phyloP scores from a whole-genome alignment of 2,329 filamentous ascomycete species.

The Phoma sp. region DNA sequence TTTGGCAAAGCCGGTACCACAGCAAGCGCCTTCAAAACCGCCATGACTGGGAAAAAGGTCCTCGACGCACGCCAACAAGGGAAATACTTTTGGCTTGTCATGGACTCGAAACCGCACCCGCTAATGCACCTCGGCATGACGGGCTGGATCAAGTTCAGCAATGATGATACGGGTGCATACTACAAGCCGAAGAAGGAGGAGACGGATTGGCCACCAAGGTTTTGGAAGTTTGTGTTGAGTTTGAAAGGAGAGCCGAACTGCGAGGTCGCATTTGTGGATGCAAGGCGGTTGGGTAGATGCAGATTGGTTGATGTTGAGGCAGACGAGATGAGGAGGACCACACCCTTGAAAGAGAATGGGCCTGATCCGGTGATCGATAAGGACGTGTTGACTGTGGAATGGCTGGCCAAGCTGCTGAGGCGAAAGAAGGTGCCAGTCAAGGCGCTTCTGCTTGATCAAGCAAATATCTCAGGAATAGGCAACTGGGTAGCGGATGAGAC shows the following conservation, averaged over 20 bases:
- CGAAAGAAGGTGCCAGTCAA: constrained; percentile 88
- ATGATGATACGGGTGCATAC: constrained; percentile 81
- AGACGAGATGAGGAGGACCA: constrained; percentile 75
- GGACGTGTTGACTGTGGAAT: constrained; percentile 77
- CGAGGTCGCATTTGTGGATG: constrained; percentile 81
- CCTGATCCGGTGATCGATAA: constrained; percentile 89
- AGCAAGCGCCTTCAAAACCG: constrained; percentile 74
- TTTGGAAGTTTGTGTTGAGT: constrained; percentile 83
- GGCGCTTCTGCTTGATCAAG: constrained; percentile 85
- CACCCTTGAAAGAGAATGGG: constrained; percentile 88
- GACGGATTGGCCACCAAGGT: constrained; percentile 84
- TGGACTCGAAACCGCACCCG: constrained; percentile 79
- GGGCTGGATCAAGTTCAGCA: constrained; percentile 88
- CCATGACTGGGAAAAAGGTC: constrained; percentile 77
- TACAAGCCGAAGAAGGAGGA: constrained; percentile 66
- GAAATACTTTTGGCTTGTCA: constrained; percentile 95
- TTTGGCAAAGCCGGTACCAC: constrained; percentile 91
- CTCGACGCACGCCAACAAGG: constrained; percentile 81
- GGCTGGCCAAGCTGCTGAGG: constrained; percentile 73
- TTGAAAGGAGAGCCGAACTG: constrained; percentile 68
- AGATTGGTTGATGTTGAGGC: constrained; percentile 82
- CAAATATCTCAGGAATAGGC: constrained; percentile 87
- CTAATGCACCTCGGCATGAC: constrained; percentile 82
- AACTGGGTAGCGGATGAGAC: constrained; percentile 99
- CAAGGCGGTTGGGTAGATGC: constrained; percentile 79